These are phyloP conservation scores for Viridothelium virens DNA, from an alignment of 495 filamentous ascomycete species.

Conservation along the genomic window DNA sequence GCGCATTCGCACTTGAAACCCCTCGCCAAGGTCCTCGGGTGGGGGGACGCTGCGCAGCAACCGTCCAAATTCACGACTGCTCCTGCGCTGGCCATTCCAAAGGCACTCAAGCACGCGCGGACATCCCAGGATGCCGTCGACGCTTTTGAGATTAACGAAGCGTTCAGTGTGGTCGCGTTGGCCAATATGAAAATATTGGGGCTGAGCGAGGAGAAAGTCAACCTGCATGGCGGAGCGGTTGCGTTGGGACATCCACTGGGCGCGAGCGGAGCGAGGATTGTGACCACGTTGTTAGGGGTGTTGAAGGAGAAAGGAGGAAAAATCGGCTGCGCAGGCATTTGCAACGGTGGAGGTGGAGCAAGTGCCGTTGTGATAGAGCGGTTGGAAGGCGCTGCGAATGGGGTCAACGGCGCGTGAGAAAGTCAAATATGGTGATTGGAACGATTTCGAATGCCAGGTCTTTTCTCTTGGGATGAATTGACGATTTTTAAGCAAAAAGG, in stretches of 20 bases:
- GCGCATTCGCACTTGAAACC: conserved; percentile 73
- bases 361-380: conserved; percentile 80
- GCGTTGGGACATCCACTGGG: conserved; percentile 93
- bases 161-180: conserved; percentile 91
- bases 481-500: neutral
- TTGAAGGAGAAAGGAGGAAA: conserved; percentile 83
- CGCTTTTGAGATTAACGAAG: conserved; percentile 98
- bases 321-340: conserved; percentile 90
- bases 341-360: conserved; percentile 95
- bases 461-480: neutral
- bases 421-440: neutral
- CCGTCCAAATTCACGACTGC: conserved; percentile 94
- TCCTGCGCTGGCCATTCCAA: conserved; percentile 90
- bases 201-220: conserved; percentile 77
- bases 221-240: conserved; percentile 90
- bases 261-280: conserved; percentile 84
- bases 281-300: conserved; percentile 84
- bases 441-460: neutral
- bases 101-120: conserved; percentile 87
- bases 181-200: conserved; percentile 88
- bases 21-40: conserved; percentile 89
- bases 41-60: conserved; percentile 85
- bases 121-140: conserved; percentile 68
- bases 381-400: conserved; percentile 15
- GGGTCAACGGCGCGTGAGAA: neutral